A percentile compares a stretch with the other conserved stretches of the same genome.
phyloP scores from a whole-genome alignment of 257 asterid species.

The Nicotiana undulata region DNA sequence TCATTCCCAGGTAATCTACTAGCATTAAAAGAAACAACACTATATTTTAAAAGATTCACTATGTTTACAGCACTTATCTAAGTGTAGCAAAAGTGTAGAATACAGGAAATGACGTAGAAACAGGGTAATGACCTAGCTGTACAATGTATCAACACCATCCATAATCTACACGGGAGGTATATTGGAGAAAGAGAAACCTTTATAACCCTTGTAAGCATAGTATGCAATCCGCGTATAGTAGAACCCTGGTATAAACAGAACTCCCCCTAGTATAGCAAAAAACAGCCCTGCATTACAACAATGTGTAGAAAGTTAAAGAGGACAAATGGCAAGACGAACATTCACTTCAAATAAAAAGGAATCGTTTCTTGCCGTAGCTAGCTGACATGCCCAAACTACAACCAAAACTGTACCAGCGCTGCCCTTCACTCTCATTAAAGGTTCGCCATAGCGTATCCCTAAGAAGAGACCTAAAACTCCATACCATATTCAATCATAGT shows the following conservation, averaged over 20 bases:
- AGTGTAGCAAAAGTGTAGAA: not conserved
- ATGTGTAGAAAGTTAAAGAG: not conserved
- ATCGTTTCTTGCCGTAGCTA: not conserved
- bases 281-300: constrained; percentile 51
- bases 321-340: not conserved
- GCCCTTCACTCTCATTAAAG: not conserved
- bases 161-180: constrained; percentile 68
- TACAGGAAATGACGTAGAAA: not conserved
- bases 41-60: not conserved
- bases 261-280: constrained; percentile 78
- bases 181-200: constrained; percentile 88
- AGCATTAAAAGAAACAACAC: not conserved
- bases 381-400: not conserved
- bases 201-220: constrained; percentile 95
- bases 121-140: constrained; percentile 25
- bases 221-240: constrained; percentile 88
- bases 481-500: not conserved
- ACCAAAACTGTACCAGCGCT: not conserved
- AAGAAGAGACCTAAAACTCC: not conserved
- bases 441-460: not conserved
- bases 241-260: constrained; percentile 88
- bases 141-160: constrained; percentile 27
- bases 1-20: not conserved
- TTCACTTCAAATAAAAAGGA: not conserved
- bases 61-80: not conserved